Percentiles rank a stretch among this genome's conserved stretches.
Evolutionary conservation across 2,329 filamentous ascomycete genomes (phyloP).

Genomic region (Diaporthe humulicola): DNA sequence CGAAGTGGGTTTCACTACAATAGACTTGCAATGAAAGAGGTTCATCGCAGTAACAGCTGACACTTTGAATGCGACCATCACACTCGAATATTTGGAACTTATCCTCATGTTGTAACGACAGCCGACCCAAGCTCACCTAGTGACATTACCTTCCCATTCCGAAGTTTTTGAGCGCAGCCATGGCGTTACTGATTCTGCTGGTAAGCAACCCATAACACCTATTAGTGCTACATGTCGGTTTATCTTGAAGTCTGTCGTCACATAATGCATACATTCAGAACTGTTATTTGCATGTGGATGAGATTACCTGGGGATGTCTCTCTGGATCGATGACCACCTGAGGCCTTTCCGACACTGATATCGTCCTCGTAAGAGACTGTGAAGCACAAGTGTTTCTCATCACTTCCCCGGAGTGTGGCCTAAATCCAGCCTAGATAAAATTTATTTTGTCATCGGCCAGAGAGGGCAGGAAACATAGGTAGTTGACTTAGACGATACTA

Average conservation of each 20-base stretch:
- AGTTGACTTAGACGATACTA: neutral
- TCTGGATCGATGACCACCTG: neutral
- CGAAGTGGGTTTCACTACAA: neutral
- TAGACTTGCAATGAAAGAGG: neutral
- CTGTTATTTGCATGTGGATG: neutral
- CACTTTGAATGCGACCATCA: neutral
- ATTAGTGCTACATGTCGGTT: neutral
- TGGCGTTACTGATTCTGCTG: neutral
- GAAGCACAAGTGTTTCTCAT: neutral
- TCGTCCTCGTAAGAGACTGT: neutral
- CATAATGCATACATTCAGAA: neutral
- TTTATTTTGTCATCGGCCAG: neutral
- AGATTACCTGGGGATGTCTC: neutral
- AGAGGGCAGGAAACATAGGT: neutral
- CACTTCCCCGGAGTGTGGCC: neutral
- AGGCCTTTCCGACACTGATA: neutral
- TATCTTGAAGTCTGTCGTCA: neutral
- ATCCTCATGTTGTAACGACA: neutral
- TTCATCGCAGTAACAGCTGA: too few relatives aligned
- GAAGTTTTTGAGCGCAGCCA: neutral
- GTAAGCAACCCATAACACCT: too few relatives aligned
- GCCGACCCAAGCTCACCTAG: neutral
- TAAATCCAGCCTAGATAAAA: neutral
- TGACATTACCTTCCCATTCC: neutral
- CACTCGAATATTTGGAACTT: neutral